Percentiles rank a stretch among this genome's conserved stretches.
Evolutionary conservation across 495 filamentous ascomycete species (phyloP).

Genomic region (Penicillium mononematosum): DNA sequence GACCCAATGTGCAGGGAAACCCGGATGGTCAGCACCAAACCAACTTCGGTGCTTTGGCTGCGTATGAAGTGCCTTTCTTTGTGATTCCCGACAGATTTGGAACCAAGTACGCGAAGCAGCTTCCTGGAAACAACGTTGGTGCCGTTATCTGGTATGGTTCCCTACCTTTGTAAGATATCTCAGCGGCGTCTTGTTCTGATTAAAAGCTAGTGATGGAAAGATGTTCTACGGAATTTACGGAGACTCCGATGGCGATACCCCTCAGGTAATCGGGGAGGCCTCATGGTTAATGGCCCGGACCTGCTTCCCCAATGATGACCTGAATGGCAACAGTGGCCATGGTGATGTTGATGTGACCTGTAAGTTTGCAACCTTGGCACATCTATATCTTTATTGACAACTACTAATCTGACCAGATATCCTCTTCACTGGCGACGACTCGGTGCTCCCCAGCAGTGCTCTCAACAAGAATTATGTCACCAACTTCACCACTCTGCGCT

Average conservation of each 20-base stretch:
- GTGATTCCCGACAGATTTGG: slow-evolving; percentile 38
- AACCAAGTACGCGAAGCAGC: slow-evolving; percentile 19
- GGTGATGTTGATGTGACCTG: slow-evolving; percentile 35
- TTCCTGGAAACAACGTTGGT: slow-evolving; percentile 39
- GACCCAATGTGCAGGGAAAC: slow-evolving; percentile 28
- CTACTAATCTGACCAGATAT: slow-evolving; percentile 26
- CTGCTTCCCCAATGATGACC: slow-evolving; percentile 37
- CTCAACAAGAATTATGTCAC: slow-evolving; percentile 37
- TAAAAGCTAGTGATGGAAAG: slow-evolving; percentile 26
- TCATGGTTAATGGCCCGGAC: slow-evolving; percentile 43
- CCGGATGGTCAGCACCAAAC: slow-evolving; percentile 32
- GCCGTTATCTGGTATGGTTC: slow-evolving; percentile 37
- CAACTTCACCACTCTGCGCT: slow-evolving; percentile 35
- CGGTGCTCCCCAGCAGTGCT: slow-evolving; percentile 33
- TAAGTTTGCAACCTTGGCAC: slow-evolving; percentile 13
- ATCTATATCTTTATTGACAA: not conserved
- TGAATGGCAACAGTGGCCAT: slow-evolving; percentile 37
- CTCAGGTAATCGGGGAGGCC: slow-evolving; percentile 39
- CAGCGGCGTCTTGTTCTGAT: not conserved
- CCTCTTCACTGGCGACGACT: slow-evolving; percentile 33
- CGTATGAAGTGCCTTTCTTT: slow-evolving; percentile 41
- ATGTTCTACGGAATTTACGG: slow-evolving; percentile 45
- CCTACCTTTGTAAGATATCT: not conserved
- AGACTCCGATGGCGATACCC: slow-evolving; percentile 36
- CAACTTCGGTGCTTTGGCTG: slow-evolving; percentile 39